phyloP scores from a whole-genome alignment of 768 basidiomycete species.

The Pleurotus platypus region DNA sequence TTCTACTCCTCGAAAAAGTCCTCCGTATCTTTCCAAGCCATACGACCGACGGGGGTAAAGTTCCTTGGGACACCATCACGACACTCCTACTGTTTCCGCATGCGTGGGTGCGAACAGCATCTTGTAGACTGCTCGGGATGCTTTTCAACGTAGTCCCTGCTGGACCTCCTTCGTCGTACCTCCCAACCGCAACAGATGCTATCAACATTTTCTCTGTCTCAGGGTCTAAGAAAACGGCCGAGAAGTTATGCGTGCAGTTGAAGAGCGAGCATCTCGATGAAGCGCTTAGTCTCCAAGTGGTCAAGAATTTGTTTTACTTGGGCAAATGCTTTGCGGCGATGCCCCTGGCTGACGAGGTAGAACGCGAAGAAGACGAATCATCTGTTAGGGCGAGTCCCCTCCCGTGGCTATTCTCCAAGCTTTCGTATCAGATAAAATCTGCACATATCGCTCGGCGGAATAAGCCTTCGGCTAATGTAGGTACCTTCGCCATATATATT shows the following conservation, averaged over 20 bases:
- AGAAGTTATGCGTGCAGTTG: conserved; percentile 72
- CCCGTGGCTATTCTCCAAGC: conserved; percentile 91
- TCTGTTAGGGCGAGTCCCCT: conserved; percentile 43
- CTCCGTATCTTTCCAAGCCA: conserved; percentile 53
- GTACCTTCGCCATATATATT: conserved; percentile 18
- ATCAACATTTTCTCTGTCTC: conserved; percentile 33
- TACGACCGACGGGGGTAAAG: conserved; percentile 36
- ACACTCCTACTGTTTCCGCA: conserved; percentile 83
- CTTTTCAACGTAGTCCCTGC: conserved; percentile 57
- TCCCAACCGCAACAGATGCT: conserved; percentile 33
- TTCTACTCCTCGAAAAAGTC: conserved; percentile 64
- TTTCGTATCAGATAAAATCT: conserved; percentile 83
- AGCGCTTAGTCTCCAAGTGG: conserved; percentile 71
- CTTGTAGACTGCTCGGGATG: conserved; percentile 71
- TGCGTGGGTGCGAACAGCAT: conserved; percentile 86
- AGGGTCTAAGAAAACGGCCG: conserved; percentile 67
- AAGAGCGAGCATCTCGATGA: conserved; percentile 79
- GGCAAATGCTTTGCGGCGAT: conserved; percentile 74
- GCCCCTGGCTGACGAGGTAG: conserved; percentile 22
- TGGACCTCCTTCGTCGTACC: conserved; percentile 28
- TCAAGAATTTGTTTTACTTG: conserved; percentile 92
- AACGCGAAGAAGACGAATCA: conserved; percentile 28
- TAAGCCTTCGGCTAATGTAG: conserved; percentile 41
- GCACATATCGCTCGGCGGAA: conserved; percentile 70
- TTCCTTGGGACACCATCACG: conserved; percentile 63